phyloP scores from a whole-genome alignment of 306 rosid species.

The Castanospermum australe region DNA sequence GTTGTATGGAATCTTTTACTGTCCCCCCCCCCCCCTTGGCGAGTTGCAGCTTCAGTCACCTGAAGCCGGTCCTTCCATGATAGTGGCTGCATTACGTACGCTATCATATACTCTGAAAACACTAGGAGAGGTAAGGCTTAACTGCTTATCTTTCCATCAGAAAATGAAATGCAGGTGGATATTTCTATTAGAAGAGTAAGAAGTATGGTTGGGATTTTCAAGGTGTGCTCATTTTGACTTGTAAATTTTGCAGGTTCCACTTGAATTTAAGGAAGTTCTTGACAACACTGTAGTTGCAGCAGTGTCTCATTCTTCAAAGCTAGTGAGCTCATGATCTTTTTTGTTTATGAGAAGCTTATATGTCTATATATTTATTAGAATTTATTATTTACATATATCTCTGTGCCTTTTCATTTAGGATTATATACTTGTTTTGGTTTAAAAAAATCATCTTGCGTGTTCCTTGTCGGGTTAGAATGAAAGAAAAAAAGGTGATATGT shows the following conservation, averaged over 20 bases:
- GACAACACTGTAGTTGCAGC: slow-evolving; percentile 88
- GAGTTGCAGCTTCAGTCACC: slow-evolving; percentile 68
- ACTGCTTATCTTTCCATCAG: background rate
- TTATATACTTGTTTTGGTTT: slow-evolving; percentile 14
- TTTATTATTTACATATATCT: background rate
- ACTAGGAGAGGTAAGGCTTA: slow-evolving; percentile 76
- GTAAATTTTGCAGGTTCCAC: slow-evolving; percentile 72
- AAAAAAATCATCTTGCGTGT: background rate
- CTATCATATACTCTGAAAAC: slow-evolving; percentile 79
- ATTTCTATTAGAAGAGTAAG: background rate
- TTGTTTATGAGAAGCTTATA: background rate
- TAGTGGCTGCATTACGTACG: slow-evolving; percentile 80
- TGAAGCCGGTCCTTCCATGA: slow-evolving; percentile 84
- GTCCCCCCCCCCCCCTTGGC: slow-evolving; percentile 1
- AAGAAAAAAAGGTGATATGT: background rate
- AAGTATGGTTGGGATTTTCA: background rate
- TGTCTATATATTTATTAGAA: background rate
- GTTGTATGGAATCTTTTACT: background rate
- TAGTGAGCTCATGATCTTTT: slow-evolving; percentile 54
- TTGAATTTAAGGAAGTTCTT: slow-evolving; percentile 89
- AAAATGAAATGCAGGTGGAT: slow-evolving; percentile 3
- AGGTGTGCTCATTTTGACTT: slow-evolving; percentile 30
- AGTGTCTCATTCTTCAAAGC: slow-evolving; percentile 82
- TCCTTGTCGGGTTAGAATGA: slow-evolving; percentile 6
- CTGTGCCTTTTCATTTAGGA: slow-evolving; percentile 2